Conservation (phyloP, 805 yeast genomes). For the Metschnikowia kofuensis region DNA sequence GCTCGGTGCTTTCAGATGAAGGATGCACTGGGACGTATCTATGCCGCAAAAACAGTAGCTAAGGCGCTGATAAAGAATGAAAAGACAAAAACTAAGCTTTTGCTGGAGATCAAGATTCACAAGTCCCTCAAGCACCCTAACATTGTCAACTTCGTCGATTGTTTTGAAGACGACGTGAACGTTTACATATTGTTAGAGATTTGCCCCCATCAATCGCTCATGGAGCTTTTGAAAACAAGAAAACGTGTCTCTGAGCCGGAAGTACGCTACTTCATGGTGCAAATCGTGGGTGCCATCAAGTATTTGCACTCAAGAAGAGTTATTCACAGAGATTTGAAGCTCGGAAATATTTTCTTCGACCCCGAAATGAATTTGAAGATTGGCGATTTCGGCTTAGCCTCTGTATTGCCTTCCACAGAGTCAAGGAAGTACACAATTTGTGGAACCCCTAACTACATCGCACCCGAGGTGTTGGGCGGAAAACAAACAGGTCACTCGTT, state of each 20-base stretch:
- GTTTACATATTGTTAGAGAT: conserved; percentile 92
- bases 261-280: conserved; percentile 84
- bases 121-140: conserved; percentile 85
- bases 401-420: conserved; percentile 65
- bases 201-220: conserved; percentile 90
- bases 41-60: conserved; percentile 97
- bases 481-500: conserved; percentile 85
- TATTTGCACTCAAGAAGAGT: conserved; percentile 91
- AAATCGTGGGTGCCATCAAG: conserved; percentile 89
- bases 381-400: conserved; percentile 98
- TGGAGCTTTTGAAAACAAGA: conserved; percentile 86
- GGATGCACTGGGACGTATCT: conserved; percentile 80
- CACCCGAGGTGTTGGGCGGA: conserved; percentile 94
- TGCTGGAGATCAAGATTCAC: conserved; percentile 94
- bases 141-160: conserved; percentile 89
- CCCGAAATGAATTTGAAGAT: conserved; percentile 90
- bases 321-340: conserved; percentile 91
- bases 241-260: conserved; percentile 88
- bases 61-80: conserved; percentile 89
- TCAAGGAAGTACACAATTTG: conserved; percentile 91
- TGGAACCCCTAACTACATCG: conserved; percentile 98
- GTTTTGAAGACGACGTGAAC: conserved; percentile 94
- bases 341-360: conserved; percentile 94
- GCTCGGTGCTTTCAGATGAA: conserved; percentile 98
- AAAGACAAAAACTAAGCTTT: conserved; percentile 79